These are phyloP conservation scores for Daldinia decipiens DNA, from an alignment of 495 filamentous ascomycete species.

Conservation along the genomic window DNA sequence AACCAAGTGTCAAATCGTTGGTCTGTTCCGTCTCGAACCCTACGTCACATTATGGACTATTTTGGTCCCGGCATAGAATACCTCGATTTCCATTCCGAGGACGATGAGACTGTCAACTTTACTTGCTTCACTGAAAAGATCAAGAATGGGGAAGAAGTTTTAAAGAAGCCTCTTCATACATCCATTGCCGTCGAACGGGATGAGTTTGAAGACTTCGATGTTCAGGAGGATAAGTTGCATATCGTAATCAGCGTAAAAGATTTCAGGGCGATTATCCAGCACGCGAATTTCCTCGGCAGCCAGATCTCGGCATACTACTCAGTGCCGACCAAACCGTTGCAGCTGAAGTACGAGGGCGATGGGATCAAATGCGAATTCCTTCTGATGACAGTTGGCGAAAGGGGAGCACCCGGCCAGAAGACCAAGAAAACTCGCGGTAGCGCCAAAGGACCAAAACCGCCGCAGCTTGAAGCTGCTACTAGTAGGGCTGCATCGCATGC, in stretches of 20 bases:
- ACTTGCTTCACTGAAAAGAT: constrained; percentile 97
- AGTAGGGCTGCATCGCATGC: constrained; percentile 52
- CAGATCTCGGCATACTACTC: constrained; percentile 82
- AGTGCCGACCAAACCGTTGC: constrained; percentile 81
- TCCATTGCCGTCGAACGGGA: constrained; percentile 85
- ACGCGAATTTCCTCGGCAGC: constrained; percentile 80
- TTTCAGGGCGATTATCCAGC: constrained; percentile 87
- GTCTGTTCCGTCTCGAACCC: constrained; percentile 75
- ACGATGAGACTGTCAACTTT: constrained; percentile 69
- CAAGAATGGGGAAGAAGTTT: constrained; percentile 85
- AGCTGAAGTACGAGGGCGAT: constrained; percentile 77
- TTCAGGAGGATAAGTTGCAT: constrained; percentile 79
- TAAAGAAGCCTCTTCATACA: constrained; percentile 94
- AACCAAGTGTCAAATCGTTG: constrained; percentile 76
- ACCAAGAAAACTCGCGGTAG: constrained; percentile 50
- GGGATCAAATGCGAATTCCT: constrained; percentile 88
- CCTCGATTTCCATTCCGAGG: constrained; percentile 83
- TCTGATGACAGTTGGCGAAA: constrained; percentile 92
- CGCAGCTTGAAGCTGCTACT: constrained; percentile 52
- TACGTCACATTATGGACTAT: constrained; percentile 89
- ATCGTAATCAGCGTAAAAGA: constrained; percentile 93
- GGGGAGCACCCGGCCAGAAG: constrained; percentile 55
- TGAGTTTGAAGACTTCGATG: constrained; percentile 85
- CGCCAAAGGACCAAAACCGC: constrained; percentile 44
- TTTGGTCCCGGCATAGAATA: constrained; percentile 92